Base-by-base conservation (phyloP, 1,284 basidiomycete genomes). In the Microbotryomycetes sp. region DNA sequence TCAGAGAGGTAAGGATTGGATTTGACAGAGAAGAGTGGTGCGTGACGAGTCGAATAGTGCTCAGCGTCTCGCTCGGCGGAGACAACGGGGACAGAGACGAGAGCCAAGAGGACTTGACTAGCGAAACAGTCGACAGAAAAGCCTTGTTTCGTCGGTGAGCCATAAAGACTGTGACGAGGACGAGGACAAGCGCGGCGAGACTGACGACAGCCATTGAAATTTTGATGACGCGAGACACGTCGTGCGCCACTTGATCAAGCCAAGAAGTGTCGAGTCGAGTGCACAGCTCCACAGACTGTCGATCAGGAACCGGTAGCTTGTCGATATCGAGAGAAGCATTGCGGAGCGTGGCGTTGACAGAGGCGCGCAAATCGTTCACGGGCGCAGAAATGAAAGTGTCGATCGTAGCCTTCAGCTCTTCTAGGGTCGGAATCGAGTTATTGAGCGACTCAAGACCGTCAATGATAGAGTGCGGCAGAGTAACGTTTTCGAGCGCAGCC, bases 261-360 rank as follows among this genome's bases (percentile, higher is more conserved):
- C 91, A 80, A 5, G 85, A 85, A 3, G 85, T 85, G 75, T 94
- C 89, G 65, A 93, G 80, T 56, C 84, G 78, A 51, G 13, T 57
- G 59, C 67, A 45, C 70, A 71, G 85, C 27, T 81, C 74, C 52
- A 91, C 75, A 0, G 78, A 78, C 67, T 83, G 83, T 70, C 82
- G 81, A 48, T 79, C 77, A 0, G 89, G 90, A 1, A 91, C 81
- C 5, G 90, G 87, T 21, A 93, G 80, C 5, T 83, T 75, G 16
- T 84, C 58, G 81, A 28, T 83, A 5, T 60, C 53, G 48, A 69
- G 52, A 7, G 59, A 57, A 7, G 62, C 52, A 26, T 68, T 68
- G 30, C 54, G 29, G 16, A 93, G 87, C 0, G 90, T 92, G 57
- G 84, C 80, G 73, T 93, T 93, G 75, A 97, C 91, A 57, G 92